These are phyloP conservation scores for Coemansia pectinata DNA, from an alignment of 192 early-diverging fungal genomes.

Conservation along the genomic window DNA sequence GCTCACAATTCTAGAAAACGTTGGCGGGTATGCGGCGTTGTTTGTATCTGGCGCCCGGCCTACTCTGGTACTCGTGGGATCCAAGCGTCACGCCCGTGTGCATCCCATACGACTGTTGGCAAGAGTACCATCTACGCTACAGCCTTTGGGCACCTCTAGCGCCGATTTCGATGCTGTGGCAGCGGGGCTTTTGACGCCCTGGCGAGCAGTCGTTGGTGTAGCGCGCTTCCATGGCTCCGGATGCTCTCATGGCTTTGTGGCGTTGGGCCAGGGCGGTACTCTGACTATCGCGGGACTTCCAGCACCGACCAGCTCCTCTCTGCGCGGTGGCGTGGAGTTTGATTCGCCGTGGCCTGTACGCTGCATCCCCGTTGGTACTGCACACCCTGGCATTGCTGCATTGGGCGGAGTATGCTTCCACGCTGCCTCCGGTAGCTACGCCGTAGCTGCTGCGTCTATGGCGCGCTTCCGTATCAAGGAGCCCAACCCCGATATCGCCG, in stretches of 20 bases:
- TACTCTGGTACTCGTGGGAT: conserved; percentile 29
- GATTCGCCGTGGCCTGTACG: conserved; percentile 53
- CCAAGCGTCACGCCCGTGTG: conserved; percentile 47
- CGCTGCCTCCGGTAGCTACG: conserved; percentile 78
- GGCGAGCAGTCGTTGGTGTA: conserved; percentile 26
- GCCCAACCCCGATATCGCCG: conserved; percentile 64
- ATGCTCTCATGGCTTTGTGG: conserved; percentile 42
- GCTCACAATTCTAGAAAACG: conserved; percentile 34
- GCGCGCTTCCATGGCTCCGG: conserved; percentile 46
- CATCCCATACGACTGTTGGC: conserved; percentile 35
- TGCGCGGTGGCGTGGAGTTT: conserved; percentile 44
- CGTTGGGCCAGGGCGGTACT: conserved; percentile 42
- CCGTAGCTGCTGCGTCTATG: conserved; percentile 67
- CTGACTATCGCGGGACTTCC: conserved; percentile 37
- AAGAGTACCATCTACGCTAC: conserved; percentile 24
- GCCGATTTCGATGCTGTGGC: conserved; percentile 29
- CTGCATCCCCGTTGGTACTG: conserved; percentile 42
- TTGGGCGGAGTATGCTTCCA: conserved; percentile 82
- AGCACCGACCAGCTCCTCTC: conserved; percentile 4
- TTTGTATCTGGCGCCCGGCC: conserved; percentile 37
- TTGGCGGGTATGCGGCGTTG: conserved; percentile 44
- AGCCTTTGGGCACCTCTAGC: not conserved
- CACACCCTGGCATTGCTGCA: conserved; percentile 33
- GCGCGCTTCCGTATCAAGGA: conserved; percentile 68
- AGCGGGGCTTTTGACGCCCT: conserved; percentile 16